Percentiles rank a stretch among this genome's conserved stretches.
Conservation (phyloP, 192 early-diverging fungal genomes). For the Allomyces macrogynus region DNA sequence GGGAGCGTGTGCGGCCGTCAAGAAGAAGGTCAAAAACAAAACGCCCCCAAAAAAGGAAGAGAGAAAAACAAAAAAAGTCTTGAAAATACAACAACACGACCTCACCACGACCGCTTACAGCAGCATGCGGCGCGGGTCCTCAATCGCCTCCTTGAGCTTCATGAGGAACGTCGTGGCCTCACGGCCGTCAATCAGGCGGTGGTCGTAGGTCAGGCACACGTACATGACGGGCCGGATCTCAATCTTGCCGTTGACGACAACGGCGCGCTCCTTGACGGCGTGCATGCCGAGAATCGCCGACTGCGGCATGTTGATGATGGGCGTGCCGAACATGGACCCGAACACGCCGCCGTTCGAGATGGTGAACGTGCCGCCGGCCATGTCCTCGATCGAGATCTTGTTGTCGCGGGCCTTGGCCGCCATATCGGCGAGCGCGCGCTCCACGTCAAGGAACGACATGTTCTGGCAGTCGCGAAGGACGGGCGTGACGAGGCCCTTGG, state of each 20-base stretch:
- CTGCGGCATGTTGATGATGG: conserved; percentile 97
- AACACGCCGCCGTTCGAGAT: conserved; percentile 98
- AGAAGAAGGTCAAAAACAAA: too few relatives aligned
- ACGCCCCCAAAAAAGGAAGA: too few relatives aligned
- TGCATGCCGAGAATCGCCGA: conserved; percentile 97
- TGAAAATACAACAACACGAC: too few relatives aligned
- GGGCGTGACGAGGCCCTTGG: conserved; percentile 96
- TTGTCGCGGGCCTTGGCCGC: conserved; percentile 81
- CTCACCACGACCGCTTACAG: conserved; percentile 13
- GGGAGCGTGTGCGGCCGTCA: too few relatives aligned
- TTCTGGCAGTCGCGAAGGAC: conserved; percentile 79
- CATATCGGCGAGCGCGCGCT: conserved; percentile 73
- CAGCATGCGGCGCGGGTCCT: conserved; percentile 83
- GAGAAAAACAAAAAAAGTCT: too few relatives aligned
- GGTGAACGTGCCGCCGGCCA: conserved; percentile 96
- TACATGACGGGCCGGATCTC: conserved; percentile 93
- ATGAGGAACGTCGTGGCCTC: conserved; percentile 97
- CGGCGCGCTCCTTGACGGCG: conserved; percentile 86
- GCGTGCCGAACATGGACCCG: conserved; percentile 90
- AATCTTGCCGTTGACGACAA: conserved; percentile 82
- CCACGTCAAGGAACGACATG: conserved; percentile 71
- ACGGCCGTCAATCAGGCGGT: conserved; percentile 95
- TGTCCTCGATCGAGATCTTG: conserved; percentile 90
- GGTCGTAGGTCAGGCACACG: conserved; percentile 93
- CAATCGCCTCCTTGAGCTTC: conserved; percentile 86